Conservation (phyloP, 2,329 filamentous ascomycete genomes). For the Chaetothyriales sp. region DNA sequence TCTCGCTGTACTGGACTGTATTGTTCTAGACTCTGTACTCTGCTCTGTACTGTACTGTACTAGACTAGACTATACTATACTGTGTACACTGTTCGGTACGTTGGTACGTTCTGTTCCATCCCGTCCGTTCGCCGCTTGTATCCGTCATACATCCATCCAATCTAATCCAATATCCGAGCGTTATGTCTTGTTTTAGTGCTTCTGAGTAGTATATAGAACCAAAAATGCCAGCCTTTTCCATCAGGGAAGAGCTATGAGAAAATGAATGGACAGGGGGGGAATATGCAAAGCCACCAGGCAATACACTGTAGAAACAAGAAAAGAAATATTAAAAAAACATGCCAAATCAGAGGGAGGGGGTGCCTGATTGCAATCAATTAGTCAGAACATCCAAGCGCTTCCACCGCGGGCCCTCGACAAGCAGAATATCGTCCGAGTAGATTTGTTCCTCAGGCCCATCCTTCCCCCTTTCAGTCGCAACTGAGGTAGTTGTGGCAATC, state of each 20-base stretch:
- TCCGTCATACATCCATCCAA: too few relatives aligned
- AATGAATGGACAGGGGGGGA: neutral
- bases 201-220: too few relatives aligned
- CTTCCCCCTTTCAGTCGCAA: neutral
- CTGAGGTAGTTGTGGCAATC: neutral
- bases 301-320: too few relatives aligned
- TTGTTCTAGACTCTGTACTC: too few relatives aligned
- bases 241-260: neutral
- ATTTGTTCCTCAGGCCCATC: neutral
- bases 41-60: too few relatives aligned
- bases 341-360: neutral
- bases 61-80: too few relatives aligned
- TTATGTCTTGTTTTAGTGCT: neutral
- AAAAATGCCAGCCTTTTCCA: too few relatives aligned
- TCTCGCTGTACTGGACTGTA: too few relatives aligned
- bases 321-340: too few relatives aligned
- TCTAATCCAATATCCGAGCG: neutral
- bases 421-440: neutral
- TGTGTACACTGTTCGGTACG: neutral
- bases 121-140: too few relatives aligned
- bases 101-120: constrained; percentile 1
- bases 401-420: neutral
- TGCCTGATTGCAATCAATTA: neutral
- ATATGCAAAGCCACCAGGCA: too few relatives aligned
- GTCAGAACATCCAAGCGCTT: neutral